Evolutionary conservation across 306 rosid genomes (phyloP).

Genomic region (Glycyrrhiza uralensis): DNA sequence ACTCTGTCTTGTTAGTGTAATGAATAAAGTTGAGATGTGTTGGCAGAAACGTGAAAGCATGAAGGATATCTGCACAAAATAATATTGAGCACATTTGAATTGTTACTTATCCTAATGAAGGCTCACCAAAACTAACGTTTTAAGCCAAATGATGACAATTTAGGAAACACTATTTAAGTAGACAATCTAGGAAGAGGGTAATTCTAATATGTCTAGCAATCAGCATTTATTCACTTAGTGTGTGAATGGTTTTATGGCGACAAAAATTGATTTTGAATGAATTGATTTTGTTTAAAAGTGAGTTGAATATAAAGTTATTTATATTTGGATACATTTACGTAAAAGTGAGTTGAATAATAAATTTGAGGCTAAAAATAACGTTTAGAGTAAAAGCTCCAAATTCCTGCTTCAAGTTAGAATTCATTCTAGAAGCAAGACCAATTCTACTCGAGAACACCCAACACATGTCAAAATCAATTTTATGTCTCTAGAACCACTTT

Average conservation of each 20-base stretch:
- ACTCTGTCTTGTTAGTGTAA: slow-evolving; percentile 60
- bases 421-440: no score
- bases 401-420: no score
- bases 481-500: no score
- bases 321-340: no score
- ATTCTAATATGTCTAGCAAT: slow-evolving; percentile 16
- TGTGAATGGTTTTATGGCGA: no score
- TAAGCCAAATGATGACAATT: neutral
- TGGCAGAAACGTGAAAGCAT: slow-evolving; percentile 60
- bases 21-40: slow-evolving; percentile 60
- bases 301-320: no score
- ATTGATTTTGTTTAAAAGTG: no score
- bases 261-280: no score
- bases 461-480: neutral
- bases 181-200: neutral
- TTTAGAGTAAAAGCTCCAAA: no score
- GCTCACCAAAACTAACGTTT: neutral
- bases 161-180: neutral
- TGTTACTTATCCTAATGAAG: neutral
- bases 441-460: no score
- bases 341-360: no score
- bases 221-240: neutral
- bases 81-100: neutral
- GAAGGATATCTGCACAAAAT: slow-evolving; percentile 59
- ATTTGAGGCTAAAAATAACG: no score